A percentile compares a stretch with the other conserved stretches of the same genome.
These are phyloP conservation scores for Leucogyrophana mollusca DNA, from an alignment of 768 basidiomycete genomes.

Conservation along the genomic window DNA sequence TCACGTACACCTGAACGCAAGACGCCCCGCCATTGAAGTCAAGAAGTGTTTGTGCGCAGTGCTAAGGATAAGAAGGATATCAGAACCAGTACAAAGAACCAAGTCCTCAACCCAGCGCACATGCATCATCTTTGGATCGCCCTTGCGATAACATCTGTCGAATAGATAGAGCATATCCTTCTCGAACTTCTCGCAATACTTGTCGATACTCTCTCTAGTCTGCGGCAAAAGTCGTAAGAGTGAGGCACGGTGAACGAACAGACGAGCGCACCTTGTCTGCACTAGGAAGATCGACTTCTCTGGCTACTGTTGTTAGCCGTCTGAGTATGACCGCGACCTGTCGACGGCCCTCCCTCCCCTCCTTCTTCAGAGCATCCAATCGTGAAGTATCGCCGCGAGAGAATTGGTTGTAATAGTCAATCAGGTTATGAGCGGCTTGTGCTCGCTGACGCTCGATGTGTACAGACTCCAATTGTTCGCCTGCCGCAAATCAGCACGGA, in stretches of 20 bases:
- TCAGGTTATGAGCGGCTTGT: conserved; percentile 90
- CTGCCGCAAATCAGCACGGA: conserved; percentile 36
- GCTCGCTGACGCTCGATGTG: conserved; percentile 91
- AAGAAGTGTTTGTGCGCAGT: conserved; percentile 93
- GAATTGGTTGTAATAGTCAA: conserved; percentile 93
- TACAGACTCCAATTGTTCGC: conserved; percentile 93
- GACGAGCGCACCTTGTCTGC: conserved; percentile 65
- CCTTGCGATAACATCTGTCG: conserved; percentile 92
- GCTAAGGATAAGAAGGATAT: conserved; percentile 53
- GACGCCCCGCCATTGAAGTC: conserved; percentile 98
- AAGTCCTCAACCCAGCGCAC: conserved; percentile 40
- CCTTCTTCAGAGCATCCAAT: conserved; percentile 77
- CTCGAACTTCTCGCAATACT: conserved; percentile 98
- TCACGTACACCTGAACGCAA: conserved; percentile 98
- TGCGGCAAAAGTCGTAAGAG: conserved; percentile 28
- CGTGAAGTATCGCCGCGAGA: conserved; percentile 75
- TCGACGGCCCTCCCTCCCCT: conserved; percentile 83
- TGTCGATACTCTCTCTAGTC: conserved; percentile 91
- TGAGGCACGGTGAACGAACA: not conserved
- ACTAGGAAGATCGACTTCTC: conserved; percentile 85
- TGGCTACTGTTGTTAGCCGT: conserved; percentile 82
- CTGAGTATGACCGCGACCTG: conserved; percentile 87
- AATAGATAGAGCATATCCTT: conserved; percentile 97
- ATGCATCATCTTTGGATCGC: conserved; percentile 99
- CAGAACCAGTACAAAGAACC: conserved; percentile 6